phyloP scores from a whole-genome alignment of 1,139 yeast genomes.

The Candida sp. region DNA sequence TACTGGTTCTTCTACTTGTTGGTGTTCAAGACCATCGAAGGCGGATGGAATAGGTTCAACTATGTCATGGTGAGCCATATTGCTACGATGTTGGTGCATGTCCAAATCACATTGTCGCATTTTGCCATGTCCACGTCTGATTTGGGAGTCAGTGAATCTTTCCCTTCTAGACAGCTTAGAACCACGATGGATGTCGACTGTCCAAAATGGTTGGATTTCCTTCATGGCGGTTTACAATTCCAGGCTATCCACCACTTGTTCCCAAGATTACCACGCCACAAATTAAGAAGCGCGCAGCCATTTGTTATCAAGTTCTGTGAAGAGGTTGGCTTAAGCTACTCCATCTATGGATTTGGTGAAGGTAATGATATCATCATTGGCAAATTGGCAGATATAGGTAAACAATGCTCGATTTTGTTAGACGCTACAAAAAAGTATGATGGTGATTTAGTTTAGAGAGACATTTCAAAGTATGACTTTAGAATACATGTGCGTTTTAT shows the following conservation, averaged over 20 bases:
- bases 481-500: conserved; percentile 8
- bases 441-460: conserved; percentile 19
- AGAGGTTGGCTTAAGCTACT: conserved; percentile 78
- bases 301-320: conserved; percentile 75
- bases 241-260: conserved; percentile 92
- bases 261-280: conserved; percentile 90
- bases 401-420: conserved; percentile 74
- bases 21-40: conserved; percentile 54
- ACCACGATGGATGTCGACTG: conserved; percentile 97
- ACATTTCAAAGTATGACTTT: not conserved
- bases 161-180: conserved; percentile 78
- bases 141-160: conserved; percentile 81
- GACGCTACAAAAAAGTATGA: conserved; percentile 62
- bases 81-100: conserved; percentile 89
- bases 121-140: conserved; percentile 95
- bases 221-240: conserved; percentile 93
- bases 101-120: conserved; percentile 87
- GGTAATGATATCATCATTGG: conserved; percentile 77
- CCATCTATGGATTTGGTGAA: conserved; percentile 84
- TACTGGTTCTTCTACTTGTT: conserved; percentile 82
- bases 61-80: conserved; percentile 78
- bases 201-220: conserved; percentile 88
- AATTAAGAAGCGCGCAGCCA: conserved; percentile 76
- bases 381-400: conserved; percentile 74
- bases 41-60: conserved; percentile 53